Base-by-base conservation (phyloP, 2,329 filamentous ascomycete species). In the Corniculantispora saksenae region DNA sequence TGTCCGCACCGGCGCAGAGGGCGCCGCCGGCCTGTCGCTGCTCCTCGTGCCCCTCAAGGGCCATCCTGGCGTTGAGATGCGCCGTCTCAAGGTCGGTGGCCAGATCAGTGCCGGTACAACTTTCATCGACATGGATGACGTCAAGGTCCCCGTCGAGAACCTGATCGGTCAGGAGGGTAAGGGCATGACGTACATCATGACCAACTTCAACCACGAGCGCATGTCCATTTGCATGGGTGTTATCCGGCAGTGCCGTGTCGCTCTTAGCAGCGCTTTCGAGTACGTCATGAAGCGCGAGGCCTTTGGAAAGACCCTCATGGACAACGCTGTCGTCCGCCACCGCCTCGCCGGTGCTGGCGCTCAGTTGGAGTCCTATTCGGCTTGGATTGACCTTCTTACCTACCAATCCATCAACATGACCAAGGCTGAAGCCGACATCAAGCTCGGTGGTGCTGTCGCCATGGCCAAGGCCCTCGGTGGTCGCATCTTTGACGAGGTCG, bases 311-410 rank as follows among this genome's bases (percentile, higher is more conserved):
- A 82, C 85, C 0, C 79, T 92, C 13, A 86, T 92, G 77, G 88
- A 92, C 40, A 90, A 92, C 75, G 87, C 89, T 0, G 90, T 92
- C 0, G 89, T 93, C 43, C 79, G 90, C 35, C 87, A 92, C 74
- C 81, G 89, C 21, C 78, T 92, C 4, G 89, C 90, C 9, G 91
- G 90, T 71, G 84, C 84, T 3, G 90, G 89, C 7, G 87, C 87
- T 0, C 79, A 89, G 70, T 79, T 93, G 8, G 90, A 92, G 74
- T 86, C 83, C 7, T 84, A 89, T 75, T 89, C 84, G 80, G 88
- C 90, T 9, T 92, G 89, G 89, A 81, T 91, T 7, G 89, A 92
- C 75, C 83, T 87, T 69, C 89, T 91, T 64, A 82, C 88, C 29
- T 92, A 88, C 72, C 84, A 88, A 75, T 86, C 92, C 82, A 85